Base-by-base conservation (phyloP, 2,329 filamentous ascomycete species). In the Phyllosticta capitalensis region DNA sequence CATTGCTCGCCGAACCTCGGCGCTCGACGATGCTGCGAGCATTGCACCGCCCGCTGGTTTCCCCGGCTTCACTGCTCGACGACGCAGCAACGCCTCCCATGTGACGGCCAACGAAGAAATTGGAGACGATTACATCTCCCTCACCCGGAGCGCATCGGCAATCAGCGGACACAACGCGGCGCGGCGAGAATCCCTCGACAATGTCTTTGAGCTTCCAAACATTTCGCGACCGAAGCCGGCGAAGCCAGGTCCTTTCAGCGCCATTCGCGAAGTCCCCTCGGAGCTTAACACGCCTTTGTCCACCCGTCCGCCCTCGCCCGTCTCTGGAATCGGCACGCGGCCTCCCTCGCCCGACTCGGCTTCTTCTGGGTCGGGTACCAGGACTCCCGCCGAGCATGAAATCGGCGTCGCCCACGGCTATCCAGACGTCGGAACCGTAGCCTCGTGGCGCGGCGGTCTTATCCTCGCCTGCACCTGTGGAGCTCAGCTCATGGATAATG, bases 401-500 rank as follows among this genome's bases (percentile, higher is more conserved):
- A 38, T 38, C 33, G 52, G 51, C 38, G 59, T 58, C 5, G 52
- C 33, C 21, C 59, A 57, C 22, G 55, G 50, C 24, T 67, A 67
- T 38, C 68, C 68, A 21, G 69, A 73, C 48, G 66, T 73, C 26
- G 72, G 72, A 19, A 69, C 66, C 1, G 64, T 75, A 12, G 65
- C 59, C 3, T 76, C 73, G 10, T 74, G 74, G 71, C 68, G 71
- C 50, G 75, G 75, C 1, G 65, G 66, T 6, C 61, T 74, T 61
- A 71, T 76, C 24, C 63, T 76, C 30, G 59, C 75, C 20, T 70
- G 72, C 20, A 76, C 75, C 3, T 75, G 73, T 26, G 74, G 74
- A 52, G 73, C 74, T 6, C 75, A 76, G 54, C 69, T 76, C 45
- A 69, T 76, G 52, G 74, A 76, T 56, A 76, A 76, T 61, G 72